Base-by-base conservation (phyloP, 73 alveolate genomes). In the Diophrys appendiculata region DNA sequence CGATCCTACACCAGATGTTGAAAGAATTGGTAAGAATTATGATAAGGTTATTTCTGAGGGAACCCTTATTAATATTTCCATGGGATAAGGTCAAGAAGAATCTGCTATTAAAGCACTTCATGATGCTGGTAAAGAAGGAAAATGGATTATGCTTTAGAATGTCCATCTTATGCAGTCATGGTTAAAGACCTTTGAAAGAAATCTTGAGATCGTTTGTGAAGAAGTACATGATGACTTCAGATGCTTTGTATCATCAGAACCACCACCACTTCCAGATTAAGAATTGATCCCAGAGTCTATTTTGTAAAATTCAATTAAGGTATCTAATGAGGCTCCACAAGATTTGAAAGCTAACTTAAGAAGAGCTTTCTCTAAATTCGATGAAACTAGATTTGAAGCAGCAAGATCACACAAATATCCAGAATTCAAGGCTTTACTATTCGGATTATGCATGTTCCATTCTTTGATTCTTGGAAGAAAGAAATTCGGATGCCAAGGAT, bases 21-120 rank as follows among this genome's bases (percentile, higher is more conserved):
- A 98, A 92, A 96, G 93, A 65, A 90, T 97, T 35, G 71, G 31
- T 23, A 23, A 3, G 18, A 31, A 60, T 23, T 11, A 11, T 3
- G 98, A 94, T 25, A 95, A 90, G 84, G 84, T 98, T 1, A 92
- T 95, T 54, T 94, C 86, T 67, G 88, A 94, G 72, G 99, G 99
- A 13, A 95, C 95, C 78, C 88, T 98, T 90, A 89, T 95, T 68
- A 98, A 98, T 84, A 98, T 98, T 86, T 97, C 99, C 75, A 98
- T 98, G 99, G 99, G 99, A 60, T 98, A 98, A 92, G 99, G 99
- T 77, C 97, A 98, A 88, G 99, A 98, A 89, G 98, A 96, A 82
- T 91, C 95, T 67, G 99, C 99, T 54, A 92, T 94, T 77, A 88
- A 90, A 83, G 99, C 98, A 85, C 88, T 98, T 43, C 92, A 94